Conservation (phyloP, 2,329 filamentous ascomycete genomes). For the Beauveria sp. region DNA sequence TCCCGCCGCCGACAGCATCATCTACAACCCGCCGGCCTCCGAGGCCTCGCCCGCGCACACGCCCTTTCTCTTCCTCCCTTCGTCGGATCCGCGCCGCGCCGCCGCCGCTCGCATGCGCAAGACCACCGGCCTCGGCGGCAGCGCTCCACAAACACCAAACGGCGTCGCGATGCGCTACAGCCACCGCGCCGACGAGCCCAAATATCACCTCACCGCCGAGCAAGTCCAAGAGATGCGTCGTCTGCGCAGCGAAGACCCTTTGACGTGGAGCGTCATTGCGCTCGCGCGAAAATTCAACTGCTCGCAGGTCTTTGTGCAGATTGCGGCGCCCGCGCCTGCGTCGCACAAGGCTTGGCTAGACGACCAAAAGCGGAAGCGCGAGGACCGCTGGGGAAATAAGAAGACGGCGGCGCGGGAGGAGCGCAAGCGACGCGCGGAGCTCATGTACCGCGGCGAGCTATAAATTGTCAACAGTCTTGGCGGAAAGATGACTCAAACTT, state of each 20-base stretch:
- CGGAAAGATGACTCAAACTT: not conserved
- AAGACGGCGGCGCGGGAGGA: constrained; percentile 49
- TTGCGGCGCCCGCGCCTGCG: constrained; percentile 42
- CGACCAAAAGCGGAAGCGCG: constrained; percentile 38
- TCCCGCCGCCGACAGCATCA: constrained; percentile 32
- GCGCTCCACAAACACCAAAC: constrained; percentile 7
- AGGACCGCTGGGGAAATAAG: constrained; percentile 50
- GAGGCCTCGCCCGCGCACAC: constrained; percentile 54
- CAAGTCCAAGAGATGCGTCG: constrained; percentile 54
- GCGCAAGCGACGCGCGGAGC: constrained; percentile 41
- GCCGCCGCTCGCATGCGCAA: constrained; percentile 40
- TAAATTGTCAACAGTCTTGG: constrained; percentile 23
- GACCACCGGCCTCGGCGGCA: constrained; percentile 21
- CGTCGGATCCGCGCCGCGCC: constrained; percentile 44
- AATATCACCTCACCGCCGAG: constrained; percentile 45
- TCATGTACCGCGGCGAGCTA: constrained; percentile 46
- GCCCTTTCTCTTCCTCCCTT: constrained; percentile 59
- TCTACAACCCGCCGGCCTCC: constrained; percentile 51
- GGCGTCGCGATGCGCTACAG: constrained; percentile 29
- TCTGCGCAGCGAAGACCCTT: constrained; percentile 45
- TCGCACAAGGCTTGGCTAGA: constrained; percentile 41
- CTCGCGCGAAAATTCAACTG: constrained; percentile 50
- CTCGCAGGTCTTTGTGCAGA: constrained; percentile 49
- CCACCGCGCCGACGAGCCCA: constrained; percentile 24
- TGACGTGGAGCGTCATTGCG: constrained; percentile 44